Evolutionary conservation across 1,284 basidiomycete genomes (phyloP), one percentile per base, ranked within the genome.

Genomic region (Xerocomus amazonicus): DNA sequence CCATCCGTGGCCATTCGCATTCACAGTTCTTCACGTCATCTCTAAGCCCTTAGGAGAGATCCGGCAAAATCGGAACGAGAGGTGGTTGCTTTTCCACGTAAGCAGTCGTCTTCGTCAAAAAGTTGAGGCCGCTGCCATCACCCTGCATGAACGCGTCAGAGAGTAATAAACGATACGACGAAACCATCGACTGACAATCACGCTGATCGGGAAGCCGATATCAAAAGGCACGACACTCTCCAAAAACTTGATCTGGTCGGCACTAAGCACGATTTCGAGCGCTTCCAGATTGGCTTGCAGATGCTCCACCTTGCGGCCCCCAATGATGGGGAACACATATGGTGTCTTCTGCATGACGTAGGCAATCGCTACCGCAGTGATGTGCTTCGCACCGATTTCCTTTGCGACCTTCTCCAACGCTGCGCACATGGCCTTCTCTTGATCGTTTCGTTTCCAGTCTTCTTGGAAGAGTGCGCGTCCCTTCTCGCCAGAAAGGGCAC

Each of bases 261-360:
- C 45, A 9, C 68, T 70, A 26, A 81, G 68, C 1, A 61, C 54
- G 35, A 81, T 68, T 7, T 70, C 61, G 9, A 81, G 68, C 0
- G 73, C 76, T 47, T 77, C 70, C 48, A 81, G 61, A 59, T 81
- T 81, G 12, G 62, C 68, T 17, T 68, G 39, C 0, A 81, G 35
- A 13, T 81, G 77, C 54, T 78, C 74, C 33, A 76, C 61, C 53
- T 80, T 80, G 49, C 77, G 70, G 0, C 76, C 75, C 0, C 80
- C 79, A 27, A 79, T 58, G 43, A 78, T 68, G 0, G 75, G 75
- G 61, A 79, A 79, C 13, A 78, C 75, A 52, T 72, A 74, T 0
- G 75, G 70, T 0, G 70, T 58, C 54, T 78, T 79, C 41, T 74
- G 70, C 70, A 78, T 67, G 8, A 77, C 54, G 50, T 78, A 79